Percentiles rank a stretch among this genome's conserved stretches.
phyloP scores from a whole-genome alignment of 2,329 filamentous ascomycete species.

The Diplocarpon mali region DNA sequence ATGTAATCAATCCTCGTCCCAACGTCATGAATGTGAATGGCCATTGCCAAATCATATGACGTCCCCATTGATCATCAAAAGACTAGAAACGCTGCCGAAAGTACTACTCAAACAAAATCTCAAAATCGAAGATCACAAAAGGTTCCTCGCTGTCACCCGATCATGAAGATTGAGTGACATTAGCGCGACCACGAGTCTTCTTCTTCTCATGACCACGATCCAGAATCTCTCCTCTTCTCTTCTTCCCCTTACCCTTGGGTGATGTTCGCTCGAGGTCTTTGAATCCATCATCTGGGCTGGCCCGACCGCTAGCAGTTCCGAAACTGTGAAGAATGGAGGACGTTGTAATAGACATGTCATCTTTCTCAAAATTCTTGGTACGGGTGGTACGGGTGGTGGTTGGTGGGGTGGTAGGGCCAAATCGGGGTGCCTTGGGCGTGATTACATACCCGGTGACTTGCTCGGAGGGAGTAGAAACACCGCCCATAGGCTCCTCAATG shows the following conservation, averaged over 20 bases:
- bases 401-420: slow-evolving; percentile 50
- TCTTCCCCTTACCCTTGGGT: slow-evolving; percentile 24
- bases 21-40: background rate
- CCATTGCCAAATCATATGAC: slow-evolving; percentile 2
- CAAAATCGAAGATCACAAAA: slow-evolving; percentile 3
- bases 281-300: slow-evolving; percentile 54
- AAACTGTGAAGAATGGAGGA: slow-evolving; percentile 27
- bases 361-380: slow-evolving; percentile 35
- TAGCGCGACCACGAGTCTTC: slow-evolving; percentile 24
- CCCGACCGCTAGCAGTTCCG: slow-evolving; percentile 8
- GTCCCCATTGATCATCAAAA: slow-evolving; percentile 1
- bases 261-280: slow-evolving; percentile 46
- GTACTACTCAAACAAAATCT: slow-evolving; percentile 7
- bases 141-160: background rate
- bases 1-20: slow-evolving; percentile 1
- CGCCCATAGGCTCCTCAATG: slow-evolving; percentile 31
- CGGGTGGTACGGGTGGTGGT: slow-evolving; percentile 50
- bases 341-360: slow-evolving; percentile 10
- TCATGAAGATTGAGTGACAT: background rate
- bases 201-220: slow-evolving; percentile 28
- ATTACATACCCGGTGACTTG: slow-evolving; percentile 26
- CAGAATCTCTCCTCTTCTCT: slow-evolving; percentile 33
- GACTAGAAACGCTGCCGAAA: slow-evolving; percentile 5
- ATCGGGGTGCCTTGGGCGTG: slow-evolving; percentile 46
- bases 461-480: slow-evolving; percentile 21